Percentiles rank a stretch among this genome's conserved stretches.
Conservation (phyloP, 2,329 filamentous ascomycete genomes). For the Escovopsis sp. region DNA sequence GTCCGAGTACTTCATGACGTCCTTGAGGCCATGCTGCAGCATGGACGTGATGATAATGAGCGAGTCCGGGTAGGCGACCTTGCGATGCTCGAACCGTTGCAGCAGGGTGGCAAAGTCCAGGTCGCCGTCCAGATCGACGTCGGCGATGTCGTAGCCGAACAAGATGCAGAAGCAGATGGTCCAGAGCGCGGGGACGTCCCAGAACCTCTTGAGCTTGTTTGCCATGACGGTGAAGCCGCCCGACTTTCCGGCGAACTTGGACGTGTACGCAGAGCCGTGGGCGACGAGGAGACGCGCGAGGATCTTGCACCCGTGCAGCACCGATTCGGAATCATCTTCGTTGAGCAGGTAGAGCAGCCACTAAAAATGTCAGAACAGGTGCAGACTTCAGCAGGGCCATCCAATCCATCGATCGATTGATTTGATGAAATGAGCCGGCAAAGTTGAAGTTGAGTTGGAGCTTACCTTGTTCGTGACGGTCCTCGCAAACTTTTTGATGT, state of each 20-base stretch:
- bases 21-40: constrained; percentile 71
- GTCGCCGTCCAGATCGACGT: constrained; percentile 55
- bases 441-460: neutral
- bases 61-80: constrained; percentile 61
- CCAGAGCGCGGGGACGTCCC: constrained; percentile 77
- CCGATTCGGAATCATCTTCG: constrained; percentile 70
- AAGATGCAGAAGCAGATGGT: constrained; percentile 76
- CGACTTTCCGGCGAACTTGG: constrained; percentile 70
- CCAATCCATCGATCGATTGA: constrained; percentile 2
- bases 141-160: constrained; percentile 68
- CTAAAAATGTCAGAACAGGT: constrained; percentile 23
- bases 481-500: constrained; percentile 76
- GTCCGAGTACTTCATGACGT: constrained; percentile 47
- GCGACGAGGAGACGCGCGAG: constrained; percentile 69
- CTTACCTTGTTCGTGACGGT: constrained; percentile 87
- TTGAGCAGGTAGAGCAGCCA: constrained; percentile 87
- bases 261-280: constrained; percentile 67
- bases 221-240: constrained; percentile 82
- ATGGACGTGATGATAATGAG: constrained; percentile 70
- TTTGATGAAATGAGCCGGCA: neutral
- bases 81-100: constrained; percentile 54
- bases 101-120: constrained; percentile 64
- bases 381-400: constrained; percentile 2
- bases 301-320: constrained; percentile 69
- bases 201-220: constrained; percentile 70